Base-by-base conservation (phyloP, 2,329 filamentous ascomycete species). In the Aspergillus pseudoterreus region DNA sequence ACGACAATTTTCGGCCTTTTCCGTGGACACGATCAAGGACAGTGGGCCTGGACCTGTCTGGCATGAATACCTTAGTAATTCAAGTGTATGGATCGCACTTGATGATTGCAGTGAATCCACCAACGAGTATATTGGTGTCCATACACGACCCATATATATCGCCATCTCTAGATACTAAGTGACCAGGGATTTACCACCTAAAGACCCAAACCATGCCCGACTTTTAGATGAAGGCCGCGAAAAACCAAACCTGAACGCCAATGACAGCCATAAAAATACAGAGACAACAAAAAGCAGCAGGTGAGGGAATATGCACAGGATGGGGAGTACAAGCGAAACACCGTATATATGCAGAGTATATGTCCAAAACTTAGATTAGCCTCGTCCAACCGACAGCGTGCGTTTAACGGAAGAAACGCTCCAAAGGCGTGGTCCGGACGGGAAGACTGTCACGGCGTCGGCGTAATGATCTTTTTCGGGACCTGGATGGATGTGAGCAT, bases 211-310 rank as follows among this genome's bases (percentile, higher is more conserved):
- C 27, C 27, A 30, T 30, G 27, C 27, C 27, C 27, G 27, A 30
- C 1, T 30, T 30, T 14, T 38, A 5, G 15, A 17, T n/a, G 14
- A 38, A 38, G 15, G 35, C 12, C 35, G 15, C 15, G 4, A 38
- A 6, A n/a, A 42, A 42, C 12, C 14, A 30, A 44, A 17, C 14
- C 19, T 10, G 24, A 30, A 43, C 39, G 39, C 15, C 21, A 44
- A 44, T 27, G 6, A n/a, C 57, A 42, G 11, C 8, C 39, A 6
- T 22, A 17, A 55, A 64, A 67, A 48, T 68, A 66, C 63, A 66
- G 35, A 22, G 19, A 38, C 32, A 27, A 50, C 47, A 35, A 14
- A 9, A n/a, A 17, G 36, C 38, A 35, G 17, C 6, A 27, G 15
- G 22, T 14, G 14, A 11, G 27, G 15, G 43, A 30, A 36, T 43